phyloP scores from a whole-genome alignment of 495 filamentous ascomycete species.

The Staphylotrichum longicolle region DNA sequence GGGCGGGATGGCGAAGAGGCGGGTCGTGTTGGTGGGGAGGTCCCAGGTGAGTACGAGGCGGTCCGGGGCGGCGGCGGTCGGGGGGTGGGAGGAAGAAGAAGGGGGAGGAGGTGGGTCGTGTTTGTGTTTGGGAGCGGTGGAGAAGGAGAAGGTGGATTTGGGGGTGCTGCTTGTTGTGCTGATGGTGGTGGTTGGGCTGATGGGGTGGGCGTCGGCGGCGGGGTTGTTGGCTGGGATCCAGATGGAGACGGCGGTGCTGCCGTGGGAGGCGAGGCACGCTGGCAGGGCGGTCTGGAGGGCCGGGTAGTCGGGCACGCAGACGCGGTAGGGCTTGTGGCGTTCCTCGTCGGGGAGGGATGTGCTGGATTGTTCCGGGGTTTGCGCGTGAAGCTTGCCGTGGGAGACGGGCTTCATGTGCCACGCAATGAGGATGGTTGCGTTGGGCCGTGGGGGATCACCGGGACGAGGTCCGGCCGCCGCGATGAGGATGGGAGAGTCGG shows the following conservation, averaged over 20 bases:
- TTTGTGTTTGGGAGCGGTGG: slow-evolving; percentile 10
- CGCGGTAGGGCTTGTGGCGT: slow-evolving; percentile 29
- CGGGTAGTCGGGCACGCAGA: slow-evolving; percentile 27
- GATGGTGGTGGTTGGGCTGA: neutral
- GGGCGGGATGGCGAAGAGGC: slow-evolving; percentile 29
- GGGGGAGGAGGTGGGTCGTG: neutral
- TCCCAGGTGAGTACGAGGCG: slow-evolving; percentile 33
- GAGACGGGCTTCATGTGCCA: slow-evolving; percentile 32
- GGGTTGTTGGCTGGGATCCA: slow-evolving; percentile 31
- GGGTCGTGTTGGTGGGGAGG: slow-evolving; percentile 26
- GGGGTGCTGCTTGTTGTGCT: neutral
- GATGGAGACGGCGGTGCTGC: slow-evolving; percentile 26
- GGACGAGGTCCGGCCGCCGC: slow-evolving; percentile 32
- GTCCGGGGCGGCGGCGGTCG: slow-evolving; percentile 6
- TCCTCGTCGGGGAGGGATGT: slow-evolving; percentile 17
- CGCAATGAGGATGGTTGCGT: slow-evolving; percentile 29
- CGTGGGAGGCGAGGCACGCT: slow-evolving; percentile 27
- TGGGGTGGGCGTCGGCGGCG: neutral
- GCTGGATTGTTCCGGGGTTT: slow-evolving; percentile 21
- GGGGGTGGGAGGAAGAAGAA: no score
- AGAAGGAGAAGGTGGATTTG: slow-evolving; percentile 20
- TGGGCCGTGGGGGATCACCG: slow-evolving; percentile 22
- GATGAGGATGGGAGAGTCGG: slow-evolving; percentile 28
- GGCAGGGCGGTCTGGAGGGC: slow-evolving; percentile 30
- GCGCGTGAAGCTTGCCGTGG: slow-evolving; percentile 20